Base-by-base conservation (phyloP, 306 rosid genomes). In the Inga leiocalycina region DNA sequence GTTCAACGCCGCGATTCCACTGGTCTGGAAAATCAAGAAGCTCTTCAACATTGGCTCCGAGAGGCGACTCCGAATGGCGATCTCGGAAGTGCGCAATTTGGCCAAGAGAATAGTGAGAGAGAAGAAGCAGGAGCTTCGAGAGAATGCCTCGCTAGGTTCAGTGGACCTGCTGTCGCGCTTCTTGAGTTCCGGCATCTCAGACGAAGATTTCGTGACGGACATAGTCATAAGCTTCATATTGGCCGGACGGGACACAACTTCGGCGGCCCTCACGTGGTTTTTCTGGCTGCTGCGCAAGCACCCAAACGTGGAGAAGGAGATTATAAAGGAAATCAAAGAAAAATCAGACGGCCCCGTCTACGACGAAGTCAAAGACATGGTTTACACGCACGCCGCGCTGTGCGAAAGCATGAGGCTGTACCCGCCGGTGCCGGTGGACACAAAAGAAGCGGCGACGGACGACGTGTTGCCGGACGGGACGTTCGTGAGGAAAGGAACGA, bases 391-490 rank as follows among this genome's bases (percentile, higher is more conserved):
- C n/a, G 98, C 97, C 0, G 94, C 98, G 11, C 16, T 92, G 45
- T 85, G 95, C 6, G 97, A 94, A 84, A 92, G 95, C 83, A 92
- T 94, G 98, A 73, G 98, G 81, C 43, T 92, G 30, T 94, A 90
- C 74, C 98, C 97, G 0, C 97, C 94, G 4, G 96, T 89, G 6
- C 90, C 93, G 10, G 4, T 39, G 77, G 97, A 92, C 64, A 16
- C 45, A 7, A 94, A 90, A 51, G 80, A 88, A 62, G 95, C 87
- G 0, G 44, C 12, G 35, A 41, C 8, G 3, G 91, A 92, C 48
- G 98, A 92, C 74, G 85, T 90, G 49, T 80, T 94, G 71, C 97
- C 96, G 5, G 92, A 90, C 1, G 98, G 98, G 15, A 91, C 91
- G 6, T 57, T 70, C 49, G 93, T 94, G 83, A 87, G 84, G 84